Base-by-base conservation (phyloP, 2,329 filamentous ascomycete genomes). In the Bisporella sp. region DNA sequence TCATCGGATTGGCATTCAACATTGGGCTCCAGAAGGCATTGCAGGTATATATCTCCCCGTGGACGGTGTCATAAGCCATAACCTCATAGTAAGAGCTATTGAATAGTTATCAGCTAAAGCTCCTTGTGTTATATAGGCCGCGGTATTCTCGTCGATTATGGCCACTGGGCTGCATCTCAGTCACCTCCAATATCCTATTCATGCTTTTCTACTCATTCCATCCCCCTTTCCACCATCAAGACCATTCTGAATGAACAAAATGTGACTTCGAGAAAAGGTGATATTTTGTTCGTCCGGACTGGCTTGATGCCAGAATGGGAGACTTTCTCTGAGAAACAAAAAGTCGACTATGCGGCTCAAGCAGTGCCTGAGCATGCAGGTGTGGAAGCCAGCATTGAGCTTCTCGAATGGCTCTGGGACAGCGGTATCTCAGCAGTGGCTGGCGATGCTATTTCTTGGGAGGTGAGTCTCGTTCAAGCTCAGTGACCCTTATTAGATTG, bases 141-240 rank as follows among this genome's bases (percentile, higher is more conserved):
- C 6, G 76, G 75, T 3, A 72, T 78, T 5, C 64, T 78, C 6
- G 65, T 78, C 1, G 76, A 78, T 62, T 79, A 75, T 47, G 68
- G 63, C 5, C 65, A 66, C 5, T 78, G 70, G 66, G 72, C 73
- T 1, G 63, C 49, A 4, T 30, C 45, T 3, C 55, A 57, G 41
- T 40, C 43, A 2, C 55, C 53, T 6, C 51, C 51, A 5, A 68
- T 76, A 39, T 49, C 59, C 2, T 70, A 73, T 50, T 66, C 63
- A 40, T 58, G 69, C 29, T 66, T 78, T 57, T 67, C 71, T 32
- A 58, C 65, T 13, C 65, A 73, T 58, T 58, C 64, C 31, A 64
- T 74, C 41, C 62, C 62, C 4, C 56, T 71, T n/a, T 49, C 60
- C 2, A 61, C 64, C 21, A 62, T 72, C 12, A 53, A 65, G 13